Evolutionary conservation across 306 rosid species (phyloP).

Genomic region (Prunus padus): DNA sequence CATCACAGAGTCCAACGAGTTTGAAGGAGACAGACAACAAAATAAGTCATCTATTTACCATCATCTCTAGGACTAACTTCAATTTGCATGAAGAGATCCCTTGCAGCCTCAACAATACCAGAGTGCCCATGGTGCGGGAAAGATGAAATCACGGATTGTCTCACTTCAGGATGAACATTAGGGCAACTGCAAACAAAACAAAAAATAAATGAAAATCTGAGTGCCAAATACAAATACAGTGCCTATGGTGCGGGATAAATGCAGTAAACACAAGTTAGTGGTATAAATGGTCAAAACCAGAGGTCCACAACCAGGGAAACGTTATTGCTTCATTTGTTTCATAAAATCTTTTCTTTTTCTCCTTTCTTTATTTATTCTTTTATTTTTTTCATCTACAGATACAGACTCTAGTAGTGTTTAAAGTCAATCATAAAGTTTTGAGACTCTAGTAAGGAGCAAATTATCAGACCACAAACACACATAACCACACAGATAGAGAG

Average conservation of each 20-base stretch:
- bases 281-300: neutral
- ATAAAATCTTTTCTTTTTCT: neutral
- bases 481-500: neutral
- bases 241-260: neutral
- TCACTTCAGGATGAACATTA: slow-evolving; percentile 42
- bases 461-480: neutral
- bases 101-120: slow-evolving; percentile 81
- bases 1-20: neutral
- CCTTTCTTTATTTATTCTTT: neutral
- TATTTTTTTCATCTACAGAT: neutral
- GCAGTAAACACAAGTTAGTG: neutral
- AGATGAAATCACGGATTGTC: slow-evolving; percentile 50
- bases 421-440: neutral
- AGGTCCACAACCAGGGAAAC: neutral
- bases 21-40: neutral
- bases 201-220: slow-evolving; percentile 6
- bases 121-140: slow-evolving; percentile 86
- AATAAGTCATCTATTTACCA: slow-evolving; percentile 43
- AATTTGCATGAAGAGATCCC: slow-evolving; percentile 76
- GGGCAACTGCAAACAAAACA: slow-evolving; percentile 48
- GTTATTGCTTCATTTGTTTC: neutral
- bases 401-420: no score
- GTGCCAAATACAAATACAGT: neutral
- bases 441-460: neutral
- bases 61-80: slow-evolving; percentile 59